Evolutionary conservation across 2,329 filamentous ascomycete genomes (phyloP).

Genomic region (Pseudogymnoascus sp.): DNA sequence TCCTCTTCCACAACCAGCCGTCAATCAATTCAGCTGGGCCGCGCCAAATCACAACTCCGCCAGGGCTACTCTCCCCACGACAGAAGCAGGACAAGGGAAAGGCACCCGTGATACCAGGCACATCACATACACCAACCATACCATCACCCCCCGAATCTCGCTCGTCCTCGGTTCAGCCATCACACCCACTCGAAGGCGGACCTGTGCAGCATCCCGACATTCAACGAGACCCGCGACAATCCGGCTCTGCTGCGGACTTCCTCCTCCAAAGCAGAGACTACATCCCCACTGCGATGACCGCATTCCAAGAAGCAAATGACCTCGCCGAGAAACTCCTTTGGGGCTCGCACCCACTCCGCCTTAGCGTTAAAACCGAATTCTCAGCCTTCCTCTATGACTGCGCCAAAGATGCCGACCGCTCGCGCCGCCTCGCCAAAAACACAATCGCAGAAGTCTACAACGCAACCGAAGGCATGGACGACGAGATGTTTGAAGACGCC

Average conservation of each 20-base stretch:
- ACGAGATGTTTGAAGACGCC: slow-evolving; percentile 89
- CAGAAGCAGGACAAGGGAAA: slow-evolving; percentile 27
- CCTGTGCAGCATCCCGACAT: slow-evolving; percentile 39
- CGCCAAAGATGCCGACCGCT: slow-evolving; percentile 68
- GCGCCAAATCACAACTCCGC: slow-evolving; percentile 33
- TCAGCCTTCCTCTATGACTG: slow-evolving; percentile 92
- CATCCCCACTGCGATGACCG: slow-evolving; percentile 67
- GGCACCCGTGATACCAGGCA: slow-evolving; percentile 13
- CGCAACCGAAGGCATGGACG: slow-evolving; percentile 83
- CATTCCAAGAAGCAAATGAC: slow-evolving; percentile 68
- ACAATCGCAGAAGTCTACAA: slow-evolving; percentile 88
- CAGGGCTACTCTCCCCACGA: slow-evolving; percentile 26
- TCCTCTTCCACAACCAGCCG: slow-evolving; percentile 88
- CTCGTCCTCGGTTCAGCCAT: slow-evolving; percentile 27
- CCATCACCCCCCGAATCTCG: slow-evolving; percentile 19
- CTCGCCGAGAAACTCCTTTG: slow-evolving; percentile 70
- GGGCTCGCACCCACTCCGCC: slow-evolving; percentile 78
- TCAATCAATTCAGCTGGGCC: slow-evolving; percentile 40
- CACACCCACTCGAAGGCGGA: slow-evolving; percentile 28
- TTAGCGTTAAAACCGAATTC: slow-evolving; percentile 88
- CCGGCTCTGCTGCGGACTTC: slow-evolving; percentile 54
- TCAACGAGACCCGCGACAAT: slow-evolving; percentile 31
- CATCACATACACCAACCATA: slow-evolving; percentile 16
- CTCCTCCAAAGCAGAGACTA: slow-evolving; percentile 74
- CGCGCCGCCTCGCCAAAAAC: slow-evolving; percentile 66